Conservation (phyloP, 2,329 filamentous ascomycete genomes). For the Colletotrichum sidae region DNA sequence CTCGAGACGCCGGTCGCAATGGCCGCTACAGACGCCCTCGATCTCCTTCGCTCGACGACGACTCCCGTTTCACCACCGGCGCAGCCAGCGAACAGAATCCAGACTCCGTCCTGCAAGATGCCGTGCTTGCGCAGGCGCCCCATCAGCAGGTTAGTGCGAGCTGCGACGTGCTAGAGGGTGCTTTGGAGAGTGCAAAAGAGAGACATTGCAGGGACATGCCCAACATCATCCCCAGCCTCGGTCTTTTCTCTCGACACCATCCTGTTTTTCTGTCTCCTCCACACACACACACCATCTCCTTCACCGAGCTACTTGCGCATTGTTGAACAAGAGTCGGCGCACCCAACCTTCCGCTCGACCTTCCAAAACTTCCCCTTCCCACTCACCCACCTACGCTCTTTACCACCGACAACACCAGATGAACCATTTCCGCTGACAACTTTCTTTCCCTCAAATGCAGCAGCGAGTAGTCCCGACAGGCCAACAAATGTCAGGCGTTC, state of each 20-base stretch:
- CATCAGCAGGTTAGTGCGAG: slow-evolving; percentile 27
- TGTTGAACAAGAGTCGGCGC: background rate
- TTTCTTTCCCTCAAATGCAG: slow-evolving; percentile 20
- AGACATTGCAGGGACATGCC: background rate
- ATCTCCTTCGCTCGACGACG: slow-evolving; percentile 35
- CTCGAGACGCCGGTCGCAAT: slow-evolving; percentile 20
- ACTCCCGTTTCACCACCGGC: slow-evolving; percentile 34
- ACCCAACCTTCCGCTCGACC: background rate
- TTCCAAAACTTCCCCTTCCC: background rate
- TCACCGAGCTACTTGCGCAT: background rate
- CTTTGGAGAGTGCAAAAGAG: background rate
- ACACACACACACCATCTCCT: slow-evolving; percentile 13
- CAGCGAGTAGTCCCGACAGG: slow-evolving; percentile 27
- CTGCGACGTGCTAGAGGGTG: background rate
- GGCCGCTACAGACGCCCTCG: slow-evolving; percentile 34
- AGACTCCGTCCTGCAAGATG: slow-evolving; percentile 30
- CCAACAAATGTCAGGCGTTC: slow-evolving; percentile 2
- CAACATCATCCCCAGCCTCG: too few relatives aligned
- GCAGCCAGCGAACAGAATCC: slow-evolving; percentile 16
- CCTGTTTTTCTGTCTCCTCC: background rate
- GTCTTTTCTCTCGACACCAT: too few relatives aligned
- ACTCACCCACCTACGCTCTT: background rate
- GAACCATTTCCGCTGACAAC: slow-evolving; percentile 15
- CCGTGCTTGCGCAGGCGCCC: slow-evolving; percentile 34
- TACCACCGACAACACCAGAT: background rate